phyloP scores from a whole-genome alignment of 2,329 filamentous ascomycete species.

The Aspergillus niger region DNA sequence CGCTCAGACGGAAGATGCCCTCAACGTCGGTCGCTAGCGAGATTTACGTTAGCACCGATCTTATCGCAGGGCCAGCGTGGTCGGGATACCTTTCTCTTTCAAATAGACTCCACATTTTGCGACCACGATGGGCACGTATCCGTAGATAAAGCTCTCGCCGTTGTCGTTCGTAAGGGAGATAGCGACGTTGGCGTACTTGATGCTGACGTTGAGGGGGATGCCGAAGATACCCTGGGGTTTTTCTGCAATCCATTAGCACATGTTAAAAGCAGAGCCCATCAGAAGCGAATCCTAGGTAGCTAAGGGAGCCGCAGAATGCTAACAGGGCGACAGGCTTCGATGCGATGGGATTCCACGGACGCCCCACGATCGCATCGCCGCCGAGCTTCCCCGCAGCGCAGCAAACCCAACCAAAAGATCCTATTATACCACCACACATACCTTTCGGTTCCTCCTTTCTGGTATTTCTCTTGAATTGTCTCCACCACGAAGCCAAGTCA shows the following conservation, averaged over 20 bases:
- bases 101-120: slow-evolving; percentile 97
- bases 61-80: neutral
- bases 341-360: neutral
- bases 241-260: slow-evolving; percentile 19
- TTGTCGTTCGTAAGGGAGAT: slow-evolving; percentile 93
- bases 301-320: neutral
- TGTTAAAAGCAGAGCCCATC: neutral
- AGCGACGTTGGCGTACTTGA: slow-evolving; percentile 95
- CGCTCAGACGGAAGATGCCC: slow-evolving; percentile 93
- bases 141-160: slow-evolving; percentile 95
- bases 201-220: slow-evolving; percentile 88
- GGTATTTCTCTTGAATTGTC: slow-evolving; percentile 77
- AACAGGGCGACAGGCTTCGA: neutral
- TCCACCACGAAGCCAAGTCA: slow-evolving; percentile 96
- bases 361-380: slow-evolving; percentile 8
- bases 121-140: slow-evolving; percentile 96
- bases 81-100: slow-evolving; percentile 86
- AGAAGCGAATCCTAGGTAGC: neutral
- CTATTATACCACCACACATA: slow-evolving; percentile 39
- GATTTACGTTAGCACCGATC: neutral
- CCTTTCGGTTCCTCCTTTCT: slow-evolving; percentile 66
- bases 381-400: neutral
- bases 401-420: neutral
- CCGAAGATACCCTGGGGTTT: slow-evolving; percentile 81
- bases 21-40: slow-evolving; percentile 84